Evolutionary conservation across 345 rosid genomes (phyloP).

Genomic region (Ricinus communis): DNA sequence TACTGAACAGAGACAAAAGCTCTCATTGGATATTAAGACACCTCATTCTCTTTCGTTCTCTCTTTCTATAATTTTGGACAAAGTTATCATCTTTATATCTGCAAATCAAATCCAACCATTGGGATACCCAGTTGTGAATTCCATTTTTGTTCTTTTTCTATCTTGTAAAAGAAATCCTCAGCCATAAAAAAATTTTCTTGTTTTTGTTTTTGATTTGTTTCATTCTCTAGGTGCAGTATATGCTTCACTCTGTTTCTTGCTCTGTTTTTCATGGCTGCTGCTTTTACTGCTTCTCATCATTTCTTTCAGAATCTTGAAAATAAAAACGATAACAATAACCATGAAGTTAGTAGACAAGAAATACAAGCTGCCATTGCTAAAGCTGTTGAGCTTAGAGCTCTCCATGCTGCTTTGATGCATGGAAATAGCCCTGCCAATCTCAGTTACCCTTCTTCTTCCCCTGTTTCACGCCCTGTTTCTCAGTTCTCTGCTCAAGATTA

Average conservation of each 20-base stretch:
- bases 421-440: constrained; percentile 62
- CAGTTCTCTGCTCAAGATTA: constrained; percentile 84
- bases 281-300: constrained; percentile 35
- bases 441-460: constrained; percentile 58
- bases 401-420: constrained; percentile 72
- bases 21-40: constrained; percentile 36
- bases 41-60: constrained; percentile 18
- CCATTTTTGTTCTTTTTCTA: not conserved
- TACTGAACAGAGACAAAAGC: constrained; percentile 41
- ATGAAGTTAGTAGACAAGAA: constrained; percentile 51
- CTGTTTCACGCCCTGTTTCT: constrained; percentile 54
- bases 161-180: not conserved
- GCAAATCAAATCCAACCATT: constrained; percentile 37
- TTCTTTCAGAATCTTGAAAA: constrained; percentile 35
- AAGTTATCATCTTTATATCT: constrained; percentile 43
- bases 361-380: constrained; percentile 85
- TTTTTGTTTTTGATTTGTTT: constrained; percentile 8
- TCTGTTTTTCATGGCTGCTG: constrained; percentile 57
- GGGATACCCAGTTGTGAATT: constrained; percentile 23
- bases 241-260: constrained; percentile 31
- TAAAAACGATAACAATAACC: constrained; percentile 25
- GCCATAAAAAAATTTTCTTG: not conserved
- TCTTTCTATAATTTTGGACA: constrained; percentile 10
- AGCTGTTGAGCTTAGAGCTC: constrained; percentile 76
- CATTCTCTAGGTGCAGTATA: constrained; percentile 21